Evolutionary conservation across 306 rosid genomes (phyloP), one percentile per base, ranked within the genome.

Genomic region (Quercus engelmannii): DNA sequence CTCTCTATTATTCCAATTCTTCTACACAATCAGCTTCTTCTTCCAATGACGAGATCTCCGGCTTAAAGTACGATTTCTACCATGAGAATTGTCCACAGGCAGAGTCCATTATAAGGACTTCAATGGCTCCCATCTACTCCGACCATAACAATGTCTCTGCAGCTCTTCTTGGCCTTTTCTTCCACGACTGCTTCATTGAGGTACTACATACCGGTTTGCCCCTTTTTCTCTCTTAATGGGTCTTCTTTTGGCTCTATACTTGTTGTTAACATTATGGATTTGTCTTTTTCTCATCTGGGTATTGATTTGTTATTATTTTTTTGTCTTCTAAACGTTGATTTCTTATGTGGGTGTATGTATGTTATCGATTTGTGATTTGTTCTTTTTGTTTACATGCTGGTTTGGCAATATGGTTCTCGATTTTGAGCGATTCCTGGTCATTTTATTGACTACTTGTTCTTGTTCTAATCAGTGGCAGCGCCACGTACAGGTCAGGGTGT

Each of bases 111-210:
- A 83, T 91, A 38, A 86, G 91, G 59, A 86, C 92, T 0, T 56
- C 81, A 1, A 80, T 91, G 35, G 79, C 92, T 73, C 86, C 82
- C 59, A 55, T 92, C 6, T 87, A 88, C 88, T 75, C 82, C 21
- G 88, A 83, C 18, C 89, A 85, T 3, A 78, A 81, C 23, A 86
- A 89, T 11, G 82, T 87, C 33, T 80, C 98, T 1, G 85, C 98
- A 0, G 85, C 91, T 75, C 87, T 95, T 17, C 91, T 95, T 8
- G 93, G 99, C 54, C 98, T 95, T 69, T 91, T 90, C 85, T 95
- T 95, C 78, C 99, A 92, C 26, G 99, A 95, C 18, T 95, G 99
- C 91, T 95, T 95, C 87, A 81, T 92, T 57, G 81, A 86, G 88
- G 98, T 35, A 35, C 41, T 5, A 35, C 41, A 35, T 35, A 35